These are phyloP conservation scores for Lyophyllum shimeji DNA, from an alignment of 768 basidiomycete species.

Conservation along the genomic window DNA sequence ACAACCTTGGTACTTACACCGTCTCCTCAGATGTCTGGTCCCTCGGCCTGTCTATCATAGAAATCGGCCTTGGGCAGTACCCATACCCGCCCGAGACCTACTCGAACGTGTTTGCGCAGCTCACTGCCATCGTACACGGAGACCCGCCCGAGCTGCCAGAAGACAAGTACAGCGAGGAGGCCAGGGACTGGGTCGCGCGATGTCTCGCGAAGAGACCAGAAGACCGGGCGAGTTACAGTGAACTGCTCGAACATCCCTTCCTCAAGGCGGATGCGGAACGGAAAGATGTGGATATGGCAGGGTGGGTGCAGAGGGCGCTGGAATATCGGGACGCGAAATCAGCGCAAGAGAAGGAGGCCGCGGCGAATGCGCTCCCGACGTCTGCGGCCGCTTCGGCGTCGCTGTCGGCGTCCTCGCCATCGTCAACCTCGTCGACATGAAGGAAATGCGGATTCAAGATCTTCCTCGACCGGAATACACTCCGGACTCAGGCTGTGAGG, in stretches of 20 bases:
- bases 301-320: constrained; percentile 70
- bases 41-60: constrained; percentile 90
- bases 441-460: neutral
- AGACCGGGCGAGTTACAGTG: constrained; percentile 76
- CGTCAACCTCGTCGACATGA: neutral
- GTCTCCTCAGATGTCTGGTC: constrained; percentile 99
- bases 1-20: constrained; percentile 86
- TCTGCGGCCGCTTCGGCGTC: neutral
- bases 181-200: constrained; percentile 77
- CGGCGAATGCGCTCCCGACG: neutral
- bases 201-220: constrained; percentile 84
- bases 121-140: constrained; percentile 94
- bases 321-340: constrained; percentile 18
- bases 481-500: neutral
- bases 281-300: constrained; percentile 74
- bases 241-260: constrained; percentile 84
- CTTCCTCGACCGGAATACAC: neutral
- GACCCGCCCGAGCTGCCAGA: constrained; percentile 86
- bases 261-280: constrained; percentile 56
- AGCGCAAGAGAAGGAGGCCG: constrained; percentile 11
- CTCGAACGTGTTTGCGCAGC: constrained; percentile 93
- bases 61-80: constrained; percentile 87
- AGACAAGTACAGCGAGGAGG: constrained; percentile 60
- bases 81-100: constrained; percentile 98
- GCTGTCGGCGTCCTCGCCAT: too few species aligned